A percentile compares a stretch with the other conserved stretches of the same genome.
Conservation (phyloP, 768 basidiomycete species). For the Suillus americanus region DNA sequence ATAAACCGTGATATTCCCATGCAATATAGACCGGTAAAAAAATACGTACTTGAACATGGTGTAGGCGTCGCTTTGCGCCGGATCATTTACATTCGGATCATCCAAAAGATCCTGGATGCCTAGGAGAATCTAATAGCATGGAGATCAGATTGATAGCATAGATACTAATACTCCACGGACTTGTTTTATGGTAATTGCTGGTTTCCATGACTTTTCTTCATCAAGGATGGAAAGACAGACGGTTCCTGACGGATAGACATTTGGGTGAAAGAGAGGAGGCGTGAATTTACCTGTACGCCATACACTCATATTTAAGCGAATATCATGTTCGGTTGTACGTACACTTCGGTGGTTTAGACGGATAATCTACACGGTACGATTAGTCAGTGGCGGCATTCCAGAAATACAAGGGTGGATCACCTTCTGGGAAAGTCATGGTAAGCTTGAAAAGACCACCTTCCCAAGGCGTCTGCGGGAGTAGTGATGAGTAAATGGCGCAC, state of each 20-base stretch:
- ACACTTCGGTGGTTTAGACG: conserved; percentile 96
- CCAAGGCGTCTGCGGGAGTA: conserved; percentile 79
- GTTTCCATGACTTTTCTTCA: conserved; percentile 99
- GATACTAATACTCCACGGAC: conserved; percentile 38
- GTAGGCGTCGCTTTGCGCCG: conserved; percentile 97
- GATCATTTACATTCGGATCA: conserved; percentile 95
- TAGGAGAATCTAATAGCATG: conserved; percentile 69
- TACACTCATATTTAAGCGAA: conserved; percentile 5
- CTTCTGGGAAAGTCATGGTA: conserved; percentile 94
- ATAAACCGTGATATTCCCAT: conserved; percentile 12
- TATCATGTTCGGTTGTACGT: conserved; percentile 25
- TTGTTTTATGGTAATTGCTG: conserved; percentile 98
- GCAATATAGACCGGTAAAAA: not conserved
- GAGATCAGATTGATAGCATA: not conserved
- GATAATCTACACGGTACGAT: conserved; percentile 63
- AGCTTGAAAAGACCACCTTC: conserved; percentile 96
- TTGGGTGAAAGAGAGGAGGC: conserved; percentile 95
- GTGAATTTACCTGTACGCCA: conserved; percentile 83
- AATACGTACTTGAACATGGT: conserved; percentile 92
- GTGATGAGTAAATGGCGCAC: conserved; percentile 13
- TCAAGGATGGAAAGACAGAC: conserved; percentile 97
- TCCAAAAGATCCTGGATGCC: conserved; percentile 96
- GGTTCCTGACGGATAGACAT: conserved; percentile 98
- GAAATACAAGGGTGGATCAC: conserved; percentile 37
- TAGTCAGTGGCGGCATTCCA: conserved; percentile 8